These are phyloP conservation scores for Grosmannia clavigera DNA, from an alignment of 2,329 filamentous ascomycete species.

Conservation along the genomic window DNA sequence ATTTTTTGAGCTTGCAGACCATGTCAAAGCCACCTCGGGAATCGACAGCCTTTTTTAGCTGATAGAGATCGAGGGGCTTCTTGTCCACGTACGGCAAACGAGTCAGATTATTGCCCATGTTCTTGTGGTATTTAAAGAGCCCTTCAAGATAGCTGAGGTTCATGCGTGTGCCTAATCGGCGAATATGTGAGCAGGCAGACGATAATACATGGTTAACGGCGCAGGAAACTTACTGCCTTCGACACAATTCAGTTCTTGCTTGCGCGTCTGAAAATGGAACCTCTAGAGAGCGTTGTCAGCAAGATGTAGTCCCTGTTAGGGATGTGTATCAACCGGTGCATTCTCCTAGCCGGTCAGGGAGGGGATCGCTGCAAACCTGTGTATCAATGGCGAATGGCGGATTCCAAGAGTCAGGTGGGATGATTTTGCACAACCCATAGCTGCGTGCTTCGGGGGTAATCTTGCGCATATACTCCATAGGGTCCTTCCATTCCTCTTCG, in stretches of 20 bases:
- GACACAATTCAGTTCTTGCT: slow-evolving; percentile 93
- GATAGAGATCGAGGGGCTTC: slow-evolving; percentile 87
- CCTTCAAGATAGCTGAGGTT: slow-evolving; percentile 95
- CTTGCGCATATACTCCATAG: slow-evolving; percentile 85
- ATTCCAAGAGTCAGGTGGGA: slow-evolving; percentile 88
- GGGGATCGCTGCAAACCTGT: slow-evolving; percentile 50
- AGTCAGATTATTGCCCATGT: slow-evolving; percentile 87
- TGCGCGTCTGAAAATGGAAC: slow-evolving; percentile 92
- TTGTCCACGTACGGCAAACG: slow-evolving; percentile 96
- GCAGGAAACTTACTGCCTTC: slow-evolving; percentile 71
- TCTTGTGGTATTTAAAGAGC: slow-evolving; percentile 90
- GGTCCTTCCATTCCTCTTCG: slow-evolving; percentile 88
- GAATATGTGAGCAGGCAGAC: slow-evolving; percentile 22
- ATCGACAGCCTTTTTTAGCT: slow-evolving; percentile 93
- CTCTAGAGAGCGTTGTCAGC: slow-evolving; percentile 40
- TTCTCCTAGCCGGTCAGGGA: not conserved
- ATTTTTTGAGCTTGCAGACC: slow-evolving; percentile 96
- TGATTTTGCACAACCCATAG: slow-evolving; percentile 90
- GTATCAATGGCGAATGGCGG: slow-evolving; percentile 94
- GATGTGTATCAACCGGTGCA: too few relatives aligned
- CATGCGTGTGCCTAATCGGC: slow-evolving; percentile 66
- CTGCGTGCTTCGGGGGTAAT: slow-evolving; percentile 75
- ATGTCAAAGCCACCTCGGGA: slow-evolving; percentile 88
- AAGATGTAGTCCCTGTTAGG: not conserved
- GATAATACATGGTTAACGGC: not conserved